Base-by-base conservation (phyloP, 768 basidiomycete genomes). In the Suillus cothurnatus region DNA sequence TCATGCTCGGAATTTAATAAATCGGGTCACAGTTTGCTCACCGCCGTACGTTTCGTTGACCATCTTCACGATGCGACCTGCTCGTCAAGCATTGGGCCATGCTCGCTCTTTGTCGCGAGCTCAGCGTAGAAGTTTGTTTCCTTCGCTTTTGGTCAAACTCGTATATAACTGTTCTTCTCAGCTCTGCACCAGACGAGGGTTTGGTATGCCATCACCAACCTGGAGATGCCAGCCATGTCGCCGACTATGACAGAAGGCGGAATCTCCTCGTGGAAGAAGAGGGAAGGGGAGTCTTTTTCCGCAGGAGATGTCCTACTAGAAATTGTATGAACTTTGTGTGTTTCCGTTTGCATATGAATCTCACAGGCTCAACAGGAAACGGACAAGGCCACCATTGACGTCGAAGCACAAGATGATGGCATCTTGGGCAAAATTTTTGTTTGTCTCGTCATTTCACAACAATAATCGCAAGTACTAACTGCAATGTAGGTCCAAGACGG, bases 321-420 rank as follows among this genome's bases (percentile, higher is more conserved):
- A 82, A 93, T 97, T 70, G 95, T 95, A 70, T 69, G 90, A 59
- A 41, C 26, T 59, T 21, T 82, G 52, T 6, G 32, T 57, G 36
- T 52, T 64, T 58, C 55, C 62, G 55, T 58, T 32, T 43, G 53
- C 50, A 17, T 39, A 32, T 21, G 45, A 59, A 62, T 6, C 52
- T 56, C n/a, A 26, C 63, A 64, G 14, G 67, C 32, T 36, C 62
- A 62, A 64, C 77, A 95, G 93, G 93, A 95, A 84, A 95, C 93
- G 50, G 93, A 95, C 83, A 94, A 94, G 78, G 93, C 97, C 19
- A 96, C 95, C 2, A 97, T 99, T 73, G 97, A 99, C 76, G 97
- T 99, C 8, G 97, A 99, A 79, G 95, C 97, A 17, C 96, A 96
- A 78, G 97, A 98, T 36, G 96, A 99, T 71, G 97, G 97, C 68